Base-by-base conservation (phyloP, 495 filamentous ascomycete genomes). In the Stereocaulon alpinum region DNA sequence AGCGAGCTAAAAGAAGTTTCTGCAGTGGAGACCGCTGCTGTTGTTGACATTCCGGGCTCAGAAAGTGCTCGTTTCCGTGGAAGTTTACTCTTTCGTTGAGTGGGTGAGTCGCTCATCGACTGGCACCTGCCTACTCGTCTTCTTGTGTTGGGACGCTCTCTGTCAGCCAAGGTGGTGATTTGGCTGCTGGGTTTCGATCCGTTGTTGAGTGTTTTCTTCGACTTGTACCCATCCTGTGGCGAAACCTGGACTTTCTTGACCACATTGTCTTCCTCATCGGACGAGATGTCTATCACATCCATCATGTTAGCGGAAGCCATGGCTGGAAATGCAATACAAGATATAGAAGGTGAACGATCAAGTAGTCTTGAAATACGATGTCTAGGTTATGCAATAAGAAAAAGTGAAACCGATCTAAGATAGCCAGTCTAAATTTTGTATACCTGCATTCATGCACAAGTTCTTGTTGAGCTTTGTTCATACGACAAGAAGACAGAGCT, bases 231-330 rank as follows among this genome's bases (percentile, higher is more conserved):
- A 48, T 5, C 12, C 14, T 22, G 29, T 37, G 2, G 11, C 6
- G 20, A 30, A 11, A 2, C 40, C 48, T 3, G 24, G 24, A 17
- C 40, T 44, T 2, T 47, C 29, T 44, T 47, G 42, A 24, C 10
- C 32, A 17, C 12, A 40, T 58, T 10, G 20, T 58, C 32, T 29
- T 58, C 55, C 37, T 57, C 55, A 24, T 58, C 43, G 20, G 43
- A 58, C 3, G 43, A 40, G 17, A 22, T 48, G 15, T 58, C 32
- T 17, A 49, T 24, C 18, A 58, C 43, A 1, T 58, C 32, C 11
- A 49, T 24, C 18, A 58, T 30, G 0, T 17, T 40, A 4, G 15
- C 24, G 30, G 14, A 27, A 7, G 37, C 20, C 32, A 40, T 58
- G 3, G 24, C 15, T 20, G 1, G n/a, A 15, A 30, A 20, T 7